Conservation (phyloP, 1,139 yeast genomes). For the Meyerozyma elateridarum region DNA sequence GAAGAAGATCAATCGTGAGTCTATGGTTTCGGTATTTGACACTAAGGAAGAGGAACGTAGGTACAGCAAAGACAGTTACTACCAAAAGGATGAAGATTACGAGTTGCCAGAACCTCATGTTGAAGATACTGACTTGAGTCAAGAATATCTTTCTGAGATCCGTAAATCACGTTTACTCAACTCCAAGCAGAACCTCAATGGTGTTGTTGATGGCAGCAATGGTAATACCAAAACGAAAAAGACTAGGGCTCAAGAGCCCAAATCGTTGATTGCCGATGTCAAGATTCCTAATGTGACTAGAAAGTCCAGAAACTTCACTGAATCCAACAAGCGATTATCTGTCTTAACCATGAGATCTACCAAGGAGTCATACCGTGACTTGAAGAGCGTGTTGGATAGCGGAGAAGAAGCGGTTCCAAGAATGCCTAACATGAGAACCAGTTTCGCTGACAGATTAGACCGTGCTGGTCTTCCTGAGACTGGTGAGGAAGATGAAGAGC, state of each 20-base stretch:
- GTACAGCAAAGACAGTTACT: slow-evolving; percentile 20
- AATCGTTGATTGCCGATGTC: slow-evolving; percentile 52
- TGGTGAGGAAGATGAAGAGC: slow-evolving; percentile 28
- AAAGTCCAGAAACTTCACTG: slow-evolving; percentile 57
- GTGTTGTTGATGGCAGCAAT: slow-evolving; percentile 21
- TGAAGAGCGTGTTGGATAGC: slow-evolving; percentile 48
- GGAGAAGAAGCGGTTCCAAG: slow-evolving; percentile 22
- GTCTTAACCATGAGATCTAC: slow-evolving; percentile 69
- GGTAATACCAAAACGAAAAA: slow-evolving; percentile 3
- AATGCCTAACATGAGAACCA: slow-evolving; percentile 34
- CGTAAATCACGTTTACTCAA: slow-evolving; percentile 41
- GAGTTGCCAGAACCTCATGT: slow-evolving; percentile 37
- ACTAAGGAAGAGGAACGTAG: slow-evolving; percentile 13
- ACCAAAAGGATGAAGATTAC: slow-evolving; percentile 16
- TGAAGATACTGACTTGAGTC: slow-evolving; percentile 38
- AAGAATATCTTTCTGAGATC: slow-evolving; percentile 42
- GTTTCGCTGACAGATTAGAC: slow-evolving; percentile 42
- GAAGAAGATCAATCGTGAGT: slow-evolving; percentile 5
- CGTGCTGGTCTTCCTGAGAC: slow-evolving; percentile 30
- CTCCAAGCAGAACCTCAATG: slow-evolving; percentile 37
- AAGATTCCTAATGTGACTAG: slow-evolving; percentile 67
- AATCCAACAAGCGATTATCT: slow-evolving; percentile 62
- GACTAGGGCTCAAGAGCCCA: slow-evolving; percentile 14
- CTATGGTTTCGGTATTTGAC: slow-evolving; percentile 22
- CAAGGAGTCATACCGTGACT: slow-evolving; percentile 57